Evolutionary conservation across 2,329 filamentous ascomycete species (phyloP).

Genomic region (Trichoderma asperellum): DNA sequence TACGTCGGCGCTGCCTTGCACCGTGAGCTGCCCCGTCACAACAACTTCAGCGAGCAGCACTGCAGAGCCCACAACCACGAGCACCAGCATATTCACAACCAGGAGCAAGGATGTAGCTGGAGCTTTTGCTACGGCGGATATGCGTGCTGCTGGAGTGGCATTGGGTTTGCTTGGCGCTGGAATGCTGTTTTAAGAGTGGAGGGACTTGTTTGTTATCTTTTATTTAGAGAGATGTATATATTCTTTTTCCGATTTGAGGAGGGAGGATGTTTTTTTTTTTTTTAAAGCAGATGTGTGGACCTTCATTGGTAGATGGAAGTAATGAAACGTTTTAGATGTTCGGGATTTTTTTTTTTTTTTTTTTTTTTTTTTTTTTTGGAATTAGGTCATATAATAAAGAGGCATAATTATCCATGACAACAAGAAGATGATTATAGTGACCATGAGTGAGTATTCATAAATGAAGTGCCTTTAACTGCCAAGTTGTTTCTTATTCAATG

Average conservation of each 20-base stretch:
- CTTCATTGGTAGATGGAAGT: neutral
- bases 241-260: neutral
- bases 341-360: neutral
- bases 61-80: slow-evolving; percentile 32
- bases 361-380: neutral
- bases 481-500: neutral
- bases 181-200: slow-evolving; percentile 1
- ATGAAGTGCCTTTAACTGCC: neutral
- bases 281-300: neutral
- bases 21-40: slow-evolving; percentile 44
- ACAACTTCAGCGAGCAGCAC: slow-evolving; percentile 32
- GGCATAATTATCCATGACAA: neutral
- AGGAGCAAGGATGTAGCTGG: slow-evolving; percentile 3
- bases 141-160: slow-evolving; percentile 14
- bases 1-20: slow-evolving; percentile 50
- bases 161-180: slow-evolving; percentile 18
- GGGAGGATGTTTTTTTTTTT: neutral
- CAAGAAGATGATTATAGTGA: neutral
- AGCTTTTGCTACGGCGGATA: slow-evolving; percentile 20
- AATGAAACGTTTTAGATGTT: too few relatives aligned
- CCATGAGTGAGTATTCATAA: neutral
- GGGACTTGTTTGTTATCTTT: neutral
- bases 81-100: slow-evolving; percentile 26
- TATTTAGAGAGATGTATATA: neutral
- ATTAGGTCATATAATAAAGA: neutral